Percentiles rank a stretch among this genome's conserved stretches.
These are phyloP conservation scores for Auxenochlorella pyrenoidosa DNA, from an alignment of 139 green algal species.

Conservation along the genomic window DNA sequence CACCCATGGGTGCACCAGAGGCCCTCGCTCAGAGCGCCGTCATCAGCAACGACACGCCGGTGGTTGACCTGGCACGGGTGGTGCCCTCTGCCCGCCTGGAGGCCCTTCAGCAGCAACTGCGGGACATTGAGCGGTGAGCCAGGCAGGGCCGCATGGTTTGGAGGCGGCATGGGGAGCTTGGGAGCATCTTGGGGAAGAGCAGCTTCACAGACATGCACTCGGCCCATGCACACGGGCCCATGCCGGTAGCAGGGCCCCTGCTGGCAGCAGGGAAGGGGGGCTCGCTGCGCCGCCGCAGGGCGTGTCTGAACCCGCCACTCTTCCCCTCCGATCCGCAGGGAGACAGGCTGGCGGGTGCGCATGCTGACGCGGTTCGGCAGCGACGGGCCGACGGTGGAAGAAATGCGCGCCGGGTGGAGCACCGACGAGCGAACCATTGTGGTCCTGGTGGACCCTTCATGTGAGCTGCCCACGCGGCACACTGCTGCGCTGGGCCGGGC, in stretches of 20 bases:
- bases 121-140: slow-evolving; percentile 34
- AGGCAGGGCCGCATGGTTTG: neutral
- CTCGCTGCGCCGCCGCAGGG: too few relatives aligned
- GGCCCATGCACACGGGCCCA: too few relatives aligned
- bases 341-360: slow-evolving; percentile 63
- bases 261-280: too few relatives aligned
- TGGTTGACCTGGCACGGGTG: slow-evolving; percentile 53
- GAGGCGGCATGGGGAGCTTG: neutral
- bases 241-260: too few relatives aligned
- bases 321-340: slow-evolving; percentile 32
- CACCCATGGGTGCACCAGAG: neutral
- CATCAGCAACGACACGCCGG: slow-evolving; percentile 13
- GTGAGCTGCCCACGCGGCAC: neutral
- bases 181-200: too few relatives aligned
- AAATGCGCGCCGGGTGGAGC: slow-evolving; percentile 55
- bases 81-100: slow-evolving; percentile 45
- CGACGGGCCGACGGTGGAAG: slow-evolving; percentile 32
- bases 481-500: too few relatives aligned
- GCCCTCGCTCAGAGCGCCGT: neutral
- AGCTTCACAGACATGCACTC: too few relatives aligned
- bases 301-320: neutral
- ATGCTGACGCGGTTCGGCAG: slow-evolving; percentile 61
- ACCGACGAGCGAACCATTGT: slow-evolving; percentile 59
- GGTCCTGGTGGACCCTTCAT: slow-evolving; percentile 69
- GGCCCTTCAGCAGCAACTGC: slow-evolving; percentile 38